Base-by-base conservation (phyloP, 1,284 basidiomycete genomes). In the Phylloporus gajari region DNA sequence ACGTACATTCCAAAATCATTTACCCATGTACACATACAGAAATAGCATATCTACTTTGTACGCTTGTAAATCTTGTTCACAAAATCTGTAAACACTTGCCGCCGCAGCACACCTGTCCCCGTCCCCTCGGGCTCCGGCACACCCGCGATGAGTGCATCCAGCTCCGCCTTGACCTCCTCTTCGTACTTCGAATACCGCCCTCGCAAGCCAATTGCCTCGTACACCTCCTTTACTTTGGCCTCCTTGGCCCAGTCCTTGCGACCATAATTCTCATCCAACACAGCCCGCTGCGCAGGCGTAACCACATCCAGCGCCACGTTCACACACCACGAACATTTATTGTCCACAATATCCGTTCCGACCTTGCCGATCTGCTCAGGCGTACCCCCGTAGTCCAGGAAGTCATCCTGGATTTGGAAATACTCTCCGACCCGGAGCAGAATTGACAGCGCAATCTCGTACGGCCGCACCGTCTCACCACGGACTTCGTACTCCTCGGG, bases 391-490 rank as follows among this genome's bases (percentile, higher is more conserved):
- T 93, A 98, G 85, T 99, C 97, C 76, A 99, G 91, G 85, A 94
- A 99, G 84, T 99, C 98, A 84, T 99, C 97, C 84, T 99, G 97
- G 66, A 98, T 91, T 86, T 99, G 97, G 92, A 99, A 99, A 86
- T 99, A 99, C 84, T 98, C 97, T 72, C 98, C 97, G 73, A 99
- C 90, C 15, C 95, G 96, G 69, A 99, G 86, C 65, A 99, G 91
- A 81, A 99, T 97, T 66, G 91, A 89, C 67, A 93, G 88, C 0
- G 97, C 95, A 75, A 91, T 84, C 70, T 93, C 88, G 88, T 96
- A 99, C 8, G 95, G 91, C 21, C 89, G 84, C 46, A 90, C 84
- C 30, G 81, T 69, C 38, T 74, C 67, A 2, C 80, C 77, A 11
- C 80, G 70, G 40, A 85, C 71, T 67, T 80, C 81, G 73, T 88